phyloP scores from a whole-genome alignment of 2,329 filamentous ascomycete genomes.

The Talaromyces pinophilus region DNA sequence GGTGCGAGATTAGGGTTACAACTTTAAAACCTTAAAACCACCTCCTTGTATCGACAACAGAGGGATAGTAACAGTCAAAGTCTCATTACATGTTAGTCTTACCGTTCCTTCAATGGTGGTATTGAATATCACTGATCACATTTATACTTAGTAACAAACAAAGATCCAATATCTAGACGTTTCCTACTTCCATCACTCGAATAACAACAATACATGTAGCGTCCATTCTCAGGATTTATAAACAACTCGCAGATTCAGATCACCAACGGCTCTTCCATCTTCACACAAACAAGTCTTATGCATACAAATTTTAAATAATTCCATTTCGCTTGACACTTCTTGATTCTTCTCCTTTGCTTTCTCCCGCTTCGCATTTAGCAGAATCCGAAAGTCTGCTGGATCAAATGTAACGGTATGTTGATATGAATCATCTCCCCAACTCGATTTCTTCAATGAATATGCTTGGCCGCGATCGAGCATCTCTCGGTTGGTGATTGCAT shows the following conservation, averaged over 20 bases:
- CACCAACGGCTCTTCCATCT: background rate
- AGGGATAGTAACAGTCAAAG: background rate
- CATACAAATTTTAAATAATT: conserved; percentile 14
- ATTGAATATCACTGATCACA: background rate
- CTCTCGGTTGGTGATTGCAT: background rate
- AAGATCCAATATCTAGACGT: background rate
- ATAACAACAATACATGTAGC: background rate
- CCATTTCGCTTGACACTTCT: background rate
- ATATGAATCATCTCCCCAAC: background rate
- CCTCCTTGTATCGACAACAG: background rate
- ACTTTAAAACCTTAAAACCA: background rate
- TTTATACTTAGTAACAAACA: background rate
- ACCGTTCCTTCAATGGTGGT: background rate
- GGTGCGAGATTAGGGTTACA: background rate
- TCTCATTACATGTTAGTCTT: background rate
- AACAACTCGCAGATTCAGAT: conserved; percentile 15
- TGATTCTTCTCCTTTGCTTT: background rate
- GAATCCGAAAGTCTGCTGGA: conserved; percentile 9
- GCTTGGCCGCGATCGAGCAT: conserved; percentile 7
- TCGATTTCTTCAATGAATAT: background rate
- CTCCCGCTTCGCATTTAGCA: conserved; percentile 9
- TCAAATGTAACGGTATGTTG: conserved; percentile 1
- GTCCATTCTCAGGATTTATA: background rate
- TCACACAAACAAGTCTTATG: background rate
- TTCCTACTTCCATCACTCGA: background rate